A percentile compares a stretch with the other conserved stretches of the same genome.
phyloP scores from a whole-genome alignment of 352 stramenopile genomes.

The Elongisporangium anandrum region DNA sequence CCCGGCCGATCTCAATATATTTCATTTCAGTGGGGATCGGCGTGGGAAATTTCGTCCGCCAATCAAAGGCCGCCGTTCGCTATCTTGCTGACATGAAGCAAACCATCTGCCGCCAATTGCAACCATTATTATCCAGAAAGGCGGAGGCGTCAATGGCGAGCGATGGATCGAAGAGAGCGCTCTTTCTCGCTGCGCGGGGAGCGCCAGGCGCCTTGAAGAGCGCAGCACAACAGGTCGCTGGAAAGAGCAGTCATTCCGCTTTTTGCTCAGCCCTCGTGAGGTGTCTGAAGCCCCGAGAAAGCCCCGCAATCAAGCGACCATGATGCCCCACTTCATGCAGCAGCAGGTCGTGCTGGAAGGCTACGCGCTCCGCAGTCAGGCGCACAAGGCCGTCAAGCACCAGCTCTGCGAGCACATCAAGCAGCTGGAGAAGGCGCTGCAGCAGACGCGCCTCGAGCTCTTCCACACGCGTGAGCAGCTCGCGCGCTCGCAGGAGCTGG shows the following conservation, averaged over 20 bases:
- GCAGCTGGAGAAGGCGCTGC: slow-evolving; percentile 5
- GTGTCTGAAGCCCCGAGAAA: neutral
- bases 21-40: neutral
- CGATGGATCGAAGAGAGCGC: neutral
- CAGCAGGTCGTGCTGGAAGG: neutral
- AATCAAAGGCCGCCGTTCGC: neutral
- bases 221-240: neutral
- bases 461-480: slow-evolving; percentile 8
- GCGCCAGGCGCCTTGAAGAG: neutral
- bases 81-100: neutral
- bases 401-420: slow-evolving; percentile 6
- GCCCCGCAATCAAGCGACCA: neutral
- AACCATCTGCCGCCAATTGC: neutral
- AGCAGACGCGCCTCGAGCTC: slow-evolving; percentile 1
- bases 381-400: neutral
- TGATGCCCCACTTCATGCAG: neutral
- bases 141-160: neutral
- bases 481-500: slow-evolving; percentile 9
- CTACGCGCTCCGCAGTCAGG: neutral
- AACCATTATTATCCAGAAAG: neutral
- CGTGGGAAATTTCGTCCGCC: neutral
- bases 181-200: neutral
- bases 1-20: neutral
- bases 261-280: neutral
- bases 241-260: neutral